A percentile compares a stretch with the other conserved stretches of the same genome.
Conservation (phyloP, 2,329 filamentous ascomycete genomes). For the Tolypocladium cylindrosporum region DNA sequence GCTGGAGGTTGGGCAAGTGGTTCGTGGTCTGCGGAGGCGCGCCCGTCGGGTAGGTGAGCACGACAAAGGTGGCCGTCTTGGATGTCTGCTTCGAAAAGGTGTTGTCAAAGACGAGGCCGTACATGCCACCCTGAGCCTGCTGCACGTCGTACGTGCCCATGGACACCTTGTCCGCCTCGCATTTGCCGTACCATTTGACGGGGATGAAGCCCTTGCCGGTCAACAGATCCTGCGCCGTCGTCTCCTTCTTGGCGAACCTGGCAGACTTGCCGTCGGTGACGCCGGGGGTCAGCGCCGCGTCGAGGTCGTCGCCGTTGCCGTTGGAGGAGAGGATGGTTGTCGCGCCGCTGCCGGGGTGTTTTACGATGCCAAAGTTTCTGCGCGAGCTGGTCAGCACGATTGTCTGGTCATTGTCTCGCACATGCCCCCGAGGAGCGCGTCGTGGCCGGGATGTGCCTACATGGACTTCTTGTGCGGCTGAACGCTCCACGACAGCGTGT, state of each 20-base stretch:
- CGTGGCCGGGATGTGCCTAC: constrained; percentile 24
- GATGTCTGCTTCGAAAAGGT: constrained; percentile 94
- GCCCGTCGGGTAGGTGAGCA: constrained; percentile 85
- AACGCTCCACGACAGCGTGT: constrained; percentile 95
- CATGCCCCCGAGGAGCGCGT: neutral
- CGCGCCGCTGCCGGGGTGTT: constrained; percentile 71
- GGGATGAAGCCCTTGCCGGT: constrained; percentile 58
- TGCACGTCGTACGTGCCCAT: constrained; percentile 80
- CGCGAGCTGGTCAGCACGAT: constrained; percentile 7
- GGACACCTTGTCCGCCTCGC: constrained; percentile 90
- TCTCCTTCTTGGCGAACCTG: constrained; percentile 46
- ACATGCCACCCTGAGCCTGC: constrained; percentile 74
- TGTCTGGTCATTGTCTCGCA: neutral
- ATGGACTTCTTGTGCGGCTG: constrained; percentile 98
- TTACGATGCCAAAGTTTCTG: constrained; percentile 94
- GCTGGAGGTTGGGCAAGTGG: constrained; percentile 52
- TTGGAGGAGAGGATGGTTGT: constrained; percentile 34
- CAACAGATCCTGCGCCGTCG: constrained; percentile 52
- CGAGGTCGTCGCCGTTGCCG: constrained; percentile 30
- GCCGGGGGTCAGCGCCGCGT: constrained; percentile 32
- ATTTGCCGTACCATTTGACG: constrained; percentile 85
- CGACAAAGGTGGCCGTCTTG: constrained; percentile 89
- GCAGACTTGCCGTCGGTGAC: constrained; percentile 34
- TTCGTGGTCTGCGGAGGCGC: constrained; percentile 65
- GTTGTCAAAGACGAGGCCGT: constrained; percentile 95